phyloP scores from a whole-genome alignment of 176 grass and related monocot genomes.

The maize (Zea mays) region DNA sequence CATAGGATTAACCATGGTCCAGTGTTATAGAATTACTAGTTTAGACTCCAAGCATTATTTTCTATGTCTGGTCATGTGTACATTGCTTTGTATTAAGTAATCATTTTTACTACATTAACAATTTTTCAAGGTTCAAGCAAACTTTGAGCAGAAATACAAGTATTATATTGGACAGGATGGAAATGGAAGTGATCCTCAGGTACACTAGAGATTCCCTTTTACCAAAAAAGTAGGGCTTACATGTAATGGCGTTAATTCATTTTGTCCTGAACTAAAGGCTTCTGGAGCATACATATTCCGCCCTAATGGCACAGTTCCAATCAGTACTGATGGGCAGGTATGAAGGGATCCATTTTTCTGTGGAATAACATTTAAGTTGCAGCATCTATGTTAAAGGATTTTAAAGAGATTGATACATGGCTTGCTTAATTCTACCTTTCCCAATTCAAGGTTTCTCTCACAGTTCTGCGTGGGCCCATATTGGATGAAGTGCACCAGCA shows the following conservation, averaged over 20 bases:
- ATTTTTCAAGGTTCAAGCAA: constrained; percentile 65
- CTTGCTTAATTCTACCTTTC: constrained; percentile 26
- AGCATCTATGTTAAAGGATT: constrained; percentile 2
- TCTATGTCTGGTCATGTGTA: constrained; percentile 1
- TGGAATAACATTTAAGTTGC: constrained; percentile 28
- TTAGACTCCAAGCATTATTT: not conserved
- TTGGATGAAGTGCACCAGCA: constrained; percentile 87
- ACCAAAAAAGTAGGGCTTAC: constrained; percentile 1
- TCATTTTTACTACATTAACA: constrained; percentile 12
- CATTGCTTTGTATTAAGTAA: constrained; percentile 14
- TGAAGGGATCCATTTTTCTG: constrained; percentile 20
- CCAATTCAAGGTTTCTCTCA: constrained; percentile 59
- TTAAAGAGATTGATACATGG: not conserved
- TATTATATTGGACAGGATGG: constrained; percentile 77
- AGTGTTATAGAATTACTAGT: not conserved
- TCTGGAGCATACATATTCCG: constrained; percentile 97
- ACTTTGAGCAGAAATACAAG: constrained; percentile 69
- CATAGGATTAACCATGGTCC: constrained; percentile 24
- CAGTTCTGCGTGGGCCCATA: constrained; percentile 74
- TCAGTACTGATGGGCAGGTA: constrained; percentile 61
- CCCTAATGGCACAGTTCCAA: constrained; percentile 74
- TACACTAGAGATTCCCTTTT: constrained; percentile 40
- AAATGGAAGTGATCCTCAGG: constrained; percentile 75
- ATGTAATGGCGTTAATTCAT: not conserved
- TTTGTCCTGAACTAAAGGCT: constrained; percentile 58